Conservation (phyloP, 1,284 basidiomycete genomes). For the Austropuccinia psidii region DNA sequence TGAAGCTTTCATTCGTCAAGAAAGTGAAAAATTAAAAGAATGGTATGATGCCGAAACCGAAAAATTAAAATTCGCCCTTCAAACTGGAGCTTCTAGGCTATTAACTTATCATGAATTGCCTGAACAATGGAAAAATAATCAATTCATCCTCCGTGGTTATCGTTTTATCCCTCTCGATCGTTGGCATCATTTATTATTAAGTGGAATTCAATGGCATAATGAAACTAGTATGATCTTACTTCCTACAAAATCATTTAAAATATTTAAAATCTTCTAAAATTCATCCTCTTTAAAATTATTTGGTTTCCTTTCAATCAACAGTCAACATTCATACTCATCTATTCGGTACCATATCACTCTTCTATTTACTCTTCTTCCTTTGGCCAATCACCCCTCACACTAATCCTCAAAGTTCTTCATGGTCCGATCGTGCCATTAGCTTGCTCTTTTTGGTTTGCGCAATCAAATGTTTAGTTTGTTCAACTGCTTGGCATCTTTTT, state of each 20-base stretch:
- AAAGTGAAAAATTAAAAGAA: slow-evolving; percentile 37
- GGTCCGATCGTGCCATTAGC: slow-evolving; percentile 13
- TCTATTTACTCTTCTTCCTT: slow-evolving; percentile 30
- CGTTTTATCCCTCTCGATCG: slow-evolving; percentile 33
- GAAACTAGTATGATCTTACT: slow-evolving; percentile 17
- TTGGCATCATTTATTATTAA: slow-evolving; percentile 30
- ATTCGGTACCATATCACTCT: slow-evolving; percentile 18
- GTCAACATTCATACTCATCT: slow-evolving; percentile 36
- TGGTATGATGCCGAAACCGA: slow-evolving; percentile 38
- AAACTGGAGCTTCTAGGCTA: slow-evolving; percentile 35
- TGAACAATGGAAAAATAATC: slow-evolving; percentile 39
- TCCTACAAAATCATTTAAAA: neutral
- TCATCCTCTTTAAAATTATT: neutral
- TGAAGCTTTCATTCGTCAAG: slow-evolving; percentile 37
- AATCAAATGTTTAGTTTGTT: slow-evolving; percentile 34
- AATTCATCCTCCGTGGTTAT: slow-evolving; percentile 33
- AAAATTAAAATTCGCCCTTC: slow-evolving; percentile 35
- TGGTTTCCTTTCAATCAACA: neutral
- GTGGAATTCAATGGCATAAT: slow-evolving; percentile 32
- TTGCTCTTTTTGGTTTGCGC: slow-evolving; percentile 29
- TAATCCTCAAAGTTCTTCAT: slow-evolving; percentile 2
- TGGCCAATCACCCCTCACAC: slow-evolving; percentile 32
- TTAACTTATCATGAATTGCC: slow-evolving; percentile 40
- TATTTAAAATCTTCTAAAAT: neutral
- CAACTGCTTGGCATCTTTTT: slow-evolving; percentile 35